Percentiles rank a stretch among this genome's conserved stretches.
phyloP scores from a whole-genome alignment of 768 basidiomycete genomes.

The Xerocomellus intermedius region DNA sequence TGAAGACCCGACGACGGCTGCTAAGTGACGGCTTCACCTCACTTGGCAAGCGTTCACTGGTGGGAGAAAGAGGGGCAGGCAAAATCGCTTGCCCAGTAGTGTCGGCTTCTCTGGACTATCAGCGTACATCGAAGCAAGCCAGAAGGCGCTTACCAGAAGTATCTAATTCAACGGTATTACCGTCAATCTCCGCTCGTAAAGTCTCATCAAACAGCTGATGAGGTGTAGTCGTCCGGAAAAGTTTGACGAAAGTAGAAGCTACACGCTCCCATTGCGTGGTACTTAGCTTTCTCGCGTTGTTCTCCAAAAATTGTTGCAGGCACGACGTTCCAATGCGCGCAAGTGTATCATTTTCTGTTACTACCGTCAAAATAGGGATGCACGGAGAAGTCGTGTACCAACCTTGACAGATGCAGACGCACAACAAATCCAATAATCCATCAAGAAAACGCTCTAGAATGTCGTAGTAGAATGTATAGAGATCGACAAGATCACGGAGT shows the following conservation, averaged over 20 bases:
- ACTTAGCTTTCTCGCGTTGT: slow-evolving; percentile 85
- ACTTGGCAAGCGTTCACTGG: slow-evolving; percentile 50
- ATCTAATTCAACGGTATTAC: slow-evolving; percentile 54
- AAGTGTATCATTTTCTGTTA: slow-evolving; percentile 92
- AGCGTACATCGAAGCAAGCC: slow-evolving; percentile 4
- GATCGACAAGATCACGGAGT: slow-evolving; percentile 88
- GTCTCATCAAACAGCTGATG: slow-evolving; percentile 95
- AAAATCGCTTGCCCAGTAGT: slow-evolving; percentile 64
- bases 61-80: slow-evolving; percentile 86
- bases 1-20: slow-evolving; percentile 85
- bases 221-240: slow-evolving; percentile 98
- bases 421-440: slow-evolving; percentile 88
- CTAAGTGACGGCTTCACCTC: slow-evolving; percentile 54
- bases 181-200: slow-evolving; percentile 81
- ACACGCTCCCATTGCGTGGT: slow-evolving; percentile 87
- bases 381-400: neutral
- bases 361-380: slow-evolving; percentile 2
- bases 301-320: slow-evolving; percentile 92
- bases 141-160: slow-evolving; percentile 29
- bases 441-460: slow-evolving; percentile 88
- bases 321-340: slow-evolving; percentile 98
- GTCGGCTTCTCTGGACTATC: slow-evolving; percentile 36
- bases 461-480: slow-evolving; percentile 95
- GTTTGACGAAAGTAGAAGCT: slow-evolving; percentile 86
- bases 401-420: slow-evolving; percentile 99